Evolutionary conservation across 2,329 filamentous ascomycete genomes (phyloP), one percentile per base, ranked within the genome.

Genomic region (Fusarium sp.): DNA sequence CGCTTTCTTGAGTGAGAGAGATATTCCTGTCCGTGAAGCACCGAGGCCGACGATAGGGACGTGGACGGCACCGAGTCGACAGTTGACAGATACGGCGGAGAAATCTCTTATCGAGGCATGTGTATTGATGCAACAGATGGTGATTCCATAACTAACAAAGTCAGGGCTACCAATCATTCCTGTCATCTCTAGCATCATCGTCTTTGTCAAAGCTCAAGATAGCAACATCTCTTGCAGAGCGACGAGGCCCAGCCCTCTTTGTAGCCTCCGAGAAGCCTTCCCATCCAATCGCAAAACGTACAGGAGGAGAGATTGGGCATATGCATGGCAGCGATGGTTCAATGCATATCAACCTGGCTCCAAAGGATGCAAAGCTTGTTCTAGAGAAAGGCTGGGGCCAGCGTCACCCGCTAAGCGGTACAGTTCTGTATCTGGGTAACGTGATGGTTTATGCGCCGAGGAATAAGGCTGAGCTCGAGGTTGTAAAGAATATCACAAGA

Each of bases 381-480:
- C 28, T 69, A 8, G 66, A 74, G 30, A 63, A 44, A 44, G 68
- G 72, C 6, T 74, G 71, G 67, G 71, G 71, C 13, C 62, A 74
- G n/a, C 48, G 72, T 14, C 72, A 74, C 48, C 71, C 72, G 4
- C 26, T 74, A 24, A 63, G 58, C 15, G 71, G 71, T 9, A 65
- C 59, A 24, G 53, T 64, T 35, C 26, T 74, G 39, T 74, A 74
- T n/a, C 6, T 72, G 26, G 72, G 72, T 14, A 45, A 72, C 22
- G 18, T 69, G 35, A 74, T 72, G 72, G 30, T 69, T n/a, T 74
- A 74, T 45, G 71, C 72, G n/a, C 72, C 72, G 5, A 64, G 67
- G 28, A 56, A 28, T 10, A 36, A 72, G n/a, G 51, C 59, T 4
- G 72, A 74, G 41, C 28, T 74, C n/a, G 58, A 64, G 36, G n/a